Evolutionary conservation across 2,329 filamentous ascomycete genomes (phyloP).

Genomic region (Fusarium sp.): DNA sequence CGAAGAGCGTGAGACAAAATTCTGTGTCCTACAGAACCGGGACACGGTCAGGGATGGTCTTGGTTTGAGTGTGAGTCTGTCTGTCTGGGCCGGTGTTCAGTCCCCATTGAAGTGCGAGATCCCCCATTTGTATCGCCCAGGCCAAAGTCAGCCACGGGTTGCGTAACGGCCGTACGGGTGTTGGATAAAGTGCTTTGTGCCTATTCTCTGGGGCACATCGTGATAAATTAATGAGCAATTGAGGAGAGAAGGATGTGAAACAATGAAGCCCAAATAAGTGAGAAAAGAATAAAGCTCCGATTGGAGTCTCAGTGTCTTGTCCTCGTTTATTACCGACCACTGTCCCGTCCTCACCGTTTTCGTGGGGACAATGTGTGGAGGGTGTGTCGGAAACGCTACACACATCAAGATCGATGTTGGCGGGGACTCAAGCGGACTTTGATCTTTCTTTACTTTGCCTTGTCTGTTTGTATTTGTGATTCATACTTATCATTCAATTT

Average conservation of each 20-base stretch:
- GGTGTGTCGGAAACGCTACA: conserved; percentile 20
- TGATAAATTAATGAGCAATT: background rate
- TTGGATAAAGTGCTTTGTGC: conserved; percentile 23
- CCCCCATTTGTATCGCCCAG: conserved; percentile 15
- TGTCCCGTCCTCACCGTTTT: conserved; percentile 36
- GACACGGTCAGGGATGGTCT: background rate
- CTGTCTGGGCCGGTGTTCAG: conserved; percentile 1
- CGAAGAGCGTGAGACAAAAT: conserved; percentile 10
- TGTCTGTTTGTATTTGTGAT: background rate
- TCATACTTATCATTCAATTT: background rate
- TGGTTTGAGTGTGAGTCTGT: background rate
- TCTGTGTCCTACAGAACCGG: conserved; percentile 15
- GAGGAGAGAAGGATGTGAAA: background rate
- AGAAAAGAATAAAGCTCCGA: conserved; percentile 27
- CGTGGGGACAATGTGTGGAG: conserved; percentile 33
- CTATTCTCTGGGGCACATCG: conserved; percentile 11
- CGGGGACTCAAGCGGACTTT: background rate
- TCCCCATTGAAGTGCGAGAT: conserved; percentile 8
- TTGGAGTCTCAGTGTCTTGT: conserved; percentile 16
- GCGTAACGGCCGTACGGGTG: conserved; percentile 18
- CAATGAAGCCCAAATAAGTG: background rate
- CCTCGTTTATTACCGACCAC: background rate
- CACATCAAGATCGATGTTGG: background rate
- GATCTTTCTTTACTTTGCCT: background rate
- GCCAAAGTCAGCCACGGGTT: conserved; percentile 18